Evolutionary conservation across 2,329 filamentous ascomycete species (phyloP), one percentile per base, ranked within the genome.

Genomic region (Hymenoscyphus repandus): DNA sequence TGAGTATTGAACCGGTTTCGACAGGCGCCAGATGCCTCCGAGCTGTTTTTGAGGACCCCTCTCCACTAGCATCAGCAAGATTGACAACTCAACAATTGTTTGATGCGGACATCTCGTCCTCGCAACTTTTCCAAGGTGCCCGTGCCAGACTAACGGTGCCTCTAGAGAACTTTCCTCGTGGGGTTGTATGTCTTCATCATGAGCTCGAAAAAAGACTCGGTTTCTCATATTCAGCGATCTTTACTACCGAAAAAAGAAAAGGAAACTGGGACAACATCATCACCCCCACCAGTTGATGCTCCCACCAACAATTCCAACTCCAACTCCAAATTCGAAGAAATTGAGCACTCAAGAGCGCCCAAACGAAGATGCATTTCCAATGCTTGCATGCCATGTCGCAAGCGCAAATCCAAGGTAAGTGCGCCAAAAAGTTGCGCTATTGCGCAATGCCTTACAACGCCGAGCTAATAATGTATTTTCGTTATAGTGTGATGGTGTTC

Each of bases 401-500:
- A 54, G 36, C 47, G 58, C 5, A 60, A 60, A 45, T 58, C 56
- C 17, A 60, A 58, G 54, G 58, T 58, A 6, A 36, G 49, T 53
- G 10, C n/a, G n/a, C n/a, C n/a, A n/a, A n/a, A n/a, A n/a, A n/a
- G n/a, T n/a, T n/a, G n/a, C 15, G 31, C 30, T 34, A 11, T 36
- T 13, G 7, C 18, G 22, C 13, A 6, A 22, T 30, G 27, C 17
- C 27, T 10, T 41, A 31, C 42, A 30, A 15, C 17, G 18, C 10
- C n/a, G 37, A 42, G 11, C 30, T 37, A 36, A 17, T 33, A 20
- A n/a, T 7, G 15, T 31, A 12, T 42, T 12, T 11, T 13, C n/a
- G 36, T 31, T 11, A 20, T 56, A 77, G 74, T 78, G 75, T 59
- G 74, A 78, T 62, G 74, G 74, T 33, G 65, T 67, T 31, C 63